Conservation (phyloP, 1,139 yeast genomes). For the Entelexis paramagnoliae region DNA sequence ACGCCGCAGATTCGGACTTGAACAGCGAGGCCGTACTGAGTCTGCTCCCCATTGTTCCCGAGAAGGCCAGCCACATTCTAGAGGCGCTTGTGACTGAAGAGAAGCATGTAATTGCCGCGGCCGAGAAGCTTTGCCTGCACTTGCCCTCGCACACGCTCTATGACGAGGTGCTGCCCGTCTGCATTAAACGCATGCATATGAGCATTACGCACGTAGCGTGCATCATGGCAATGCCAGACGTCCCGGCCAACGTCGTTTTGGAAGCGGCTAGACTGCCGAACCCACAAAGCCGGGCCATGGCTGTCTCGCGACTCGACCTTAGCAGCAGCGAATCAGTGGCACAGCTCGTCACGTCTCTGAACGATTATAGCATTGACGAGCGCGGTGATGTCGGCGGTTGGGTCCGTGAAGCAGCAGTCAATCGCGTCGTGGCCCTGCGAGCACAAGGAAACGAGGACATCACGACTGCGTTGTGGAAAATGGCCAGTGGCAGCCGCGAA, state of each 20-base stretch:
- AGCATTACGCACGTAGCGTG: constrained; percentile 15
- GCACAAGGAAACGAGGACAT: not conserved
- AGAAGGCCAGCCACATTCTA: not conserved
- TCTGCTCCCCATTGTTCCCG: constrained; percentile 3
- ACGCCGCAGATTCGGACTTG: constrained; percentile 6
- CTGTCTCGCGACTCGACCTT: constrained; percentile 4
- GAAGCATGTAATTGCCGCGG: constrained; percentile 9
- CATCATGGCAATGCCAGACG: not conserved
- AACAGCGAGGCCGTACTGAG: constrained; percentile 8
- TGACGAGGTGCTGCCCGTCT: constrained; percentile 14
- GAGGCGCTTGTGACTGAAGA: constrained; percentile 8
- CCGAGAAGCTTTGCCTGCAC: not conserved
- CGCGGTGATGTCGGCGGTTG: constrained; percentile 53
- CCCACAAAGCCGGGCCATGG: constrained; percentile 20
- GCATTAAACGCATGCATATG: constrained; percentile 3
- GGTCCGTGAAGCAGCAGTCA: constrained; percentile 46
- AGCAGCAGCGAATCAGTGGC: not conserved
- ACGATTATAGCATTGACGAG: constrained; percentile 32
- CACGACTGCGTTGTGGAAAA: constrained; percentile 39
- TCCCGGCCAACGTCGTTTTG: not conserved
- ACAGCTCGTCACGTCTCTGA: constrained; percentile 24
- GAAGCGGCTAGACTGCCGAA: constrained; percentile 7
- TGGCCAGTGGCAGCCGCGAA: constrained; percentile 46
- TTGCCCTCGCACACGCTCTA: not conserved
- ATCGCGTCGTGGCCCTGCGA: constrained; percentile 27